Evolutionary conservation across 2,329 filamentous ascomycete species (phyloP), one percentile per base, ranked within the genome.

Genomic region (Scedosporium minutisporum): DNA sequence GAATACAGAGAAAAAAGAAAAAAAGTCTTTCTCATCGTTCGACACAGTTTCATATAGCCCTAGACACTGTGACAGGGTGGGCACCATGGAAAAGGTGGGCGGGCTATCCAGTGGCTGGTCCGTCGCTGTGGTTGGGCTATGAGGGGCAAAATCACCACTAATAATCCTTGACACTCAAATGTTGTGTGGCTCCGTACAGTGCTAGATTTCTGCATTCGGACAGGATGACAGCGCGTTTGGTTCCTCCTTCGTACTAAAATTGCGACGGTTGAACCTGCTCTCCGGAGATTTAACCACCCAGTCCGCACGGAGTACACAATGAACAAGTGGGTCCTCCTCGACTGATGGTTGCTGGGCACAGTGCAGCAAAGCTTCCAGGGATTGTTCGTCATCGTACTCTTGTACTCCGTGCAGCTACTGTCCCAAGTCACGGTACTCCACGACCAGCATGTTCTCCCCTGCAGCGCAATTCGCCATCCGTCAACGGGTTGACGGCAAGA

Each of bases 11-110:
- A 41, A 33, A 51, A 51, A 29, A 25, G 16, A 58, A 61, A 61
- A 59, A 61, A 57, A 27, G 38, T 41, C 42, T 61, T 61, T 53
- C 33, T 46, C 60, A 57, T 61, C 60, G 48, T 61, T 57, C 60
- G 60, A 61, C 29, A 55, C 48, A 61, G 55, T 58, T 18, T 38
- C 6, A 58, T 51, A n/a, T n/a, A 0, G 3, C 16, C n/a, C 1
- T 58, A 38, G 21, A 41, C 55, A 58, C 55, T 58, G 55, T 41
- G 27, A 7, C 23, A 53, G 59, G 59, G 59, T 41, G 59, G 44
- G 9, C 42, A 33, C 16, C 48, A 51, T 18, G 14, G 18, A 29
- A 23, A 53, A 44, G 44, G 59, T 21, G 44, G 59, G 59, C 59
- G 33, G 42, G 21, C 27, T 21, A 51, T 53, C 27, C 59, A 53